phyloP scores from a whole-genome alignment of 768 basidiomycete genomes.

The Porpolomopsis calyptriformis region DNA sequence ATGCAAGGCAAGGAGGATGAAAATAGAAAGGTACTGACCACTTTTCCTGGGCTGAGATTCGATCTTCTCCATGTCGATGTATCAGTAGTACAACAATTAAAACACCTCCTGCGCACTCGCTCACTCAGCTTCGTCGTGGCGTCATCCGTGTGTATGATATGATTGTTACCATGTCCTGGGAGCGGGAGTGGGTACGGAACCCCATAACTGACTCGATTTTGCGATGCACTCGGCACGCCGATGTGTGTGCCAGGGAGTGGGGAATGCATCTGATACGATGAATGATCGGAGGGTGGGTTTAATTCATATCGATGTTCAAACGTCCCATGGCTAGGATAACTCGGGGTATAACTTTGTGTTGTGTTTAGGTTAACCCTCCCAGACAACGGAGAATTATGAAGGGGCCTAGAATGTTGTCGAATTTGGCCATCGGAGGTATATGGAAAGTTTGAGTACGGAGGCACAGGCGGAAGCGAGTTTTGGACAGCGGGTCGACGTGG shows the following conservation, averaged over 20 bases:
- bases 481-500: conserved; percentile 35
- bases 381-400: conserved; percentile 17
- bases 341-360: conserved; percentile 16
- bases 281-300: background rate
- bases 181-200: conserved; percentile 21
- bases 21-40: conserved; percentile 28
- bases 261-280: conserved; percentile 7
- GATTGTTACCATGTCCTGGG: conserved; percentile 22
- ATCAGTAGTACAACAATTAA: conserved; percentile 79
- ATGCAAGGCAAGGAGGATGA: conserved; percentile 12
- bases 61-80: conserved; percentile 74
- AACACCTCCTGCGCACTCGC: conserved; percentile 65
- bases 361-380: conserved; percentile 1
- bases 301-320: conserved; percentile 7
- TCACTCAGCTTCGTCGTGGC: conserved; percentile 73
- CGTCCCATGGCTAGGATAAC: conserved; percentile 7
- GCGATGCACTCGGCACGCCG: conserved; percentile 10
- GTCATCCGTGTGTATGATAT: conserved; percentile 56
- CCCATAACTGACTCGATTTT: conserved; percentile 15
- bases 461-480: conserved; percentile 20
- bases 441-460: conserved; percentile 25
- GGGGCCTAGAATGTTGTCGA: conserved; percentile 9
- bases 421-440: conserved; percentile 29
- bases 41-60: conserved; percentile 73
- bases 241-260: conserved; percentile 14